Evolutionary conservation across 75 land plant species (phyloP), one percentile per base, ranked within the genome.

Genomic region (Cupressus sempervirens): DNA sequence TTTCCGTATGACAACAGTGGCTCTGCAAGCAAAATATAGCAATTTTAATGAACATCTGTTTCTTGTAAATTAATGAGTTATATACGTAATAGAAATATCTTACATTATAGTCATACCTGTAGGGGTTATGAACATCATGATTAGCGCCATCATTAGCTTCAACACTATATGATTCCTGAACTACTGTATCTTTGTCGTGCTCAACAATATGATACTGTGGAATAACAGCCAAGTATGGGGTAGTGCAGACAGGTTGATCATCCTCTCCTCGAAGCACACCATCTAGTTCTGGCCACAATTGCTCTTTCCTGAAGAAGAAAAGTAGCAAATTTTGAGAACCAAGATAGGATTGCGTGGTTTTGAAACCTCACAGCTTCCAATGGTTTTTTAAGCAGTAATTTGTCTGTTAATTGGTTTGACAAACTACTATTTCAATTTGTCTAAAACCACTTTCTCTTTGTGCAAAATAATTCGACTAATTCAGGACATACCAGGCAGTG

Each of bases 271-370:
- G 89, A 41, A 97, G 93, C 46, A 97, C 84, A 80, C 70, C 83
- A 88, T 97, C 97, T 83, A 97, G 88, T 86, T 90, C 95, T 40
- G 96, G 96, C 99, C 96, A 95, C 32, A 97, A 65, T 70, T 88
- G 89, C 84, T 97, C 97, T 54, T 86, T 87, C 99, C 98, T 96
- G 80, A 5, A 83, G 70, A 38, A 82, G 5, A 67, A 83, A 79
- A 35, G n/a, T 12, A 72, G 12, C 36, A 32, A 30, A 12, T 29
- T 14, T 72, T 30, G 30, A 72, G 32, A 72, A 23, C 8, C 32
- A 72, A 72, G 74, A 72, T 72, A 72, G 36, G 36, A 30, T 23
- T 72, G 73, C 36, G 34, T 68, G 13, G 30, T n/a, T 26, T 32
- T 72, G 32, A 72, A 72, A 30, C 15, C 32, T 72, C 35, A 72